phyloP scores from a whole-genome alignment of 495 filamentous ascomycete genomes.

The Penicillium paradoxum region DNA sequence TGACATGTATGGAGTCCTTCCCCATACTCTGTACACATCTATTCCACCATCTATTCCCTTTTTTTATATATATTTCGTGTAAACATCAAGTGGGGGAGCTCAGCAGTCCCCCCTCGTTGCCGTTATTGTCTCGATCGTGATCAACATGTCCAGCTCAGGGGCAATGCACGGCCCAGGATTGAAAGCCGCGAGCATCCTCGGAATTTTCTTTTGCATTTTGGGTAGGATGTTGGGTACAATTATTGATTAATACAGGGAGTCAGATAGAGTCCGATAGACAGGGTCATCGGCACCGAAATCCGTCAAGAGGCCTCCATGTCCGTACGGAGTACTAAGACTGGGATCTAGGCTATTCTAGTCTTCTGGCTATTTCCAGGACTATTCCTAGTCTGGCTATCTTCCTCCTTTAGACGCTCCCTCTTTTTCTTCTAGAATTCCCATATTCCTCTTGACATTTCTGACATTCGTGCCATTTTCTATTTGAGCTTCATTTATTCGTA shows the following conservation, averaged over 20 bases:
- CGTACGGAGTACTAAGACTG: not conserved
- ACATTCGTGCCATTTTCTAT: not conserved
- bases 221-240: not conserved
- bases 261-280: not conserved
- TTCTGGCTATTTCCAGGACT: not conserved
- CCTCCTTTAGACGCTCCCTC: slow-evolving; percentile 3
- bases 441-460: not conserved
- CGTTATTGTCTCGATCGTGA: slow-evolving; percentile 1
- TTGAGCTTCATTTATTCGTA: not conserved
- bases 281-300: too few relatives aligned
- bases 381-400: slow-evolving; percentile 1
- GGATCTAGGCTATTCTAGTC: not conserved
- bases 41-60: slow-evolving; percentile 11
- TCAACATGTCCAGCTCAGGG: slow-evolving; percentile 12
- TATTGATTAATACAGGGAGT: not conserved
- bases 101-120: not conserved
- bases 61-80: slow-evolving; percentile 11
- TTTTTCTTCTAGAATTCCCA: not conserved
- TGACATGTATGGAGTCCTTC: slow-evolving; percentile 1
- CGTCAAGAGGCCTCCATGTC: too few relatives aligned
- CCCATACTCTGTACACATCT: slow-evolving; percentile 14
- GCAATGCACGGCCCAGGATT: slow-evolving; percentile 2
- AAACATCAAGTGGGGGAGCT: slow-evolving; percentile 5
- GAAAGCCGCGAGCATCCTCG: not conserved
- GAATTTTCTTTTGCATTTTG: not conserved